phyloP scores from a whole-genome alignment of 768 basidiomycete genomes.

The Leucosporidium creatinivorum region DNA sequence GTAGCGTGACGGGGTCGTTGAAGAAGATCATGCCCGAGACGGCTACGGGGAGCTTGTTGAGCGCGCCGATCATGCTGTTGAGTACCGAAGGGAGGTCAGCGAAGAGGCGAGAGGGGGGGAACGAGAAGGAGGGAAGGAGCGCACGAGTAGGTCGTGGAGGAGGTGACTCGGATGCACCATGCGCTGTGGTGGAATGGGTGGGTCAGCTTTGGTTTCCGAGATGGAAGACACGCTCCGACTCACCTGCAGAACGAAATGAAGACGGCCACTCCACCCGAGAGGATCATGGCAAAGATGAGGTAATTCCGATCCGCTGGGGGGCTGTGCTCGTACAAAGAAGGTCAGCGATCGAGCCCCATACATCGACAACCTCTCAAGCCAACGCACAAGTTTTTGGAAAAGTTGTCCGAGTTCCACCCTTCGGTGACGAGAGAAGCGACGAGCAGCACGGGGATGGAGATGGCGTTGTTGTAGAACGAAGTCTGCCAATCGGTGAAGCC shows the following conservation, averaged over 20 bases:
- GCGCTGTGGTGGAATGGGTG: constrained; percentile 65
- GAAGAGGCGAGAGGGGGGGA: constrained; percentile 10
- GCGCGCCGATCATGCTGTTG: constrained; percentile 74
- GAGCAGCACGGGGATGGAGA: constrained; percentile 86
- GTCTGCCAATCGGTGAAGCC: constrained; percentile 88
- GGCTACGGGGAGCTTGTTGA: constrained; percentile 96
- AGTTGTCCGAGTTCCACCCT: constrained; percentile 75
- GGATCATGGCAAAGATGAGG: constrained; percentile 77
- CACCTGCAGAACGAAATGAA: constrained; percentile 64
- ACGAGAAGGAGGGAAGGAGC: constrained; percentile 49
- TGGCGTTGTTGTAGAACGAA: constrained; percentile 97
- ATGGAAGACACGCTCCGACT: too few relatives aligned
- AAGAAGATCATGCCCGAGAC: constrained; percentile 97
- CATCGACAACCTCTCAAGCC: too few relatives aligned
- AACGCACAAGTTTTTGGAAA: constrained; percentile 79
- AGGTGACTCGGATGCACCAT: constrained; percentile 93
- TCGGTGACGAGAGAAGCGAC: constrained; percentile 76
- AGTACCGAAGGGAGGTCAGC: neutral
- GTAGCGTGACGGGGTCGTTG: constrained; percentile 76
- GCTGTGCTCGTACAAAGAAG: constrained; percentile 46
- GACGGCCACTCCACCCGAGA: constrained; percentile 93
- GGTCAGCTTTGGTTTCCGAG: too few relatives aligned
- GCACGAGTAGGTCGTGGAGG: constrained; percentile 79
- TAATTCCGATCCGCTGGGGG: constrained; percentile 69
- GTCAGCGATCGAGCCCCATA: too few relatives aligned